Percentiles rank a stretch among this genome's conserved stretches.
phyloP scores from a whole-genome alignment of 208 protist genomes.

The Leishmania tropica region DNA sequence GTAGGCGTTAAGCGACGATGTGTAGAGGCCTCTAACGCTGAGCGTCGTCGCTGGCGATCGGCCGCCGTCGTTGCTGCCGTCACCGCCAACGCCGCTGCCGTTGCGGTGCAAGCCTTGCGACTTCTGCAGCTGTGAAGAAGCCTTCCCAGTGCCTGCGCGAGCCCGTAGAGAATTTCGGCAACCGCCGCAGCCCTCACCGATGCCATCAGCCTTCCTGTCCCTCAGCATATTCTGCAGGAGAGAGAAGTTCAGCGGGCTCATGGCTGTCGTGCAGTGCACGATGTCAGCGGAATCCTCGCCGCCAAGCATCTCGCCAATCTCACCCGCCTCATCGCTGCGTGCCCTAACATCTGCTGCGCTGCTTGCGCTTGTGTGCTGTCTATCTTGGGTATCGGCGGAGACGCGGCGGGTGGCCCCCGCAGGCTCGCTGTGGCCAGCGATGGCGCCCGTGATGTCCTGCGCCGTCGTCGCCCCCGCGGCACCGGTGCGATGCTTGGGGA shows the following conservation, averaged over 20 bases:
- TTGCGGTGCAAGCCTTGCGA: neutral
- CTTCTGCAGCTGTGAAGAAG: neutral
- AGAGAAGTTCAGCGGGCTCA: neutral
- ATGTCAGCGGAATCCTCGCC: neutral
- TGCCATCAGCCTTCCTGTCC: neutral
- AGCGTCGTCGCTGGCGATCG: slow-evolving; percentile 4
- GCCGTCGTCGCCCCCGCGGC: neutral
- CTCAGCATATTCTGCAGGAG: neutral
- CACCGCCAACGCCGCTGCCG: neutral
- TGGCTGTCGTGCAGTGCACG: neutral
- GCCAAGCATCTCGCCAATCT: neutral
- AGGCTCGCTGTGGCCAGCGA: slow-evolving; percentile 1
- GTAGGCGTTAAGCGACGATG: slow-evolving; percentile 25
- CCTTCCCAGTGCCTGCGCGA: neutral
- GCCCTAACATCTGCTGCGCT: neutral
- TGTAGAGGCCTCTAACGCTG: slow-evolving; percentile 29
- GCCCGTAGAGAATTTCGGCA: neutral
- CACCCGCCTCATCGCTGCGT: neutral
- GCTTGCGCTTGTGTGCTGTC: neutral
- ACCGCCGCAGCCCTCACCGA: neutral
- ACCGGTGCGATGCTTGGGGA: neutral
- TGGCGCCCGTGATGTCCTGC: neutral
- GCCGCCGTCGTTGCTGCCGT: neutral
- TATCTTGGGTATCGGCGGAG: neutral
- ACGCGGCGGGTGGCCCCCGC: neutral